A percentile compares a stretch with the other conserved stretches of the same genome.
These are phyloP conservation scores for Sordariomycetes sp. DNA, from an alignment of 2,329 filamentous ascomycete genomes.

Conservation along the genomic window DNA sequence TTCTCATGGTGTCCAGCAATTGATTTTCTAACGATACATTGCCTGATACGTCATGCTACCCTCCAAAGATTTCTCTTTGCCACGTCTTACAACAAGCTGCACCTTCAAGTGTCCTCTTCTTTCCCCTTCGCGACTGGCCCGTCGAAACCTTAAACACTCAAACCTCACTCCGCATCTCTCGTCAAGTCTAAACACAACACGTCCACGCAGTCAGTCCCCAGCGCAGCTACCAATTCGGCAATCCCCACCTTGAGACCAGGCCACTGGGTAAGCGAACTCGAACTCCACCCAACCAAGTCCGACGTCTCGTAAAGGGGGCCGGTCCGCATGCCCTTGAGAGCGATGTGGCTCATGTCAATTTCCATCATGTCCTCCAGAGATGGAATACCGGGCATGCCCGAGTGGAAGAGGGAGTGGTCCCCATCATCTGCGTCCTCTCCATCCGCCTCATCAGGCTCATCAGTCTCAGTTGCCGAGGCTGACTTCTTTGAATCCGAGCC, in stretches of 20 bases:
- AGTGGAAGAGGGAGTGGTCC: conserved; percentile 39
- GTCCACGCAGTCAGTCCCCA: conserved; percentile 51
- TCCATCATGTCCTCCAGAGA: conserved; percentile 40
- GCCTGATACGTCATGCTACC: too few relatives aligned
- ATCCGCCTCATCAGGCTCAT: conserved; percentile 8
- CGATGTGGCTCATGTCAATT: conserved; percentile 50
- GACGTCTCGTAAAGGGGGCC: conserved; percentile 30
- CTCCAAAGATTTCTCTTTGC: too few relatives aligned
- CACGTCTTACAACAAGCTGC: too few relatives aligned
- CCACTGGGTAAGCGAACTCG: conserved; percentile 36
- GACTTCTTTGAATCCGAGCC: conserved; percentile 1
- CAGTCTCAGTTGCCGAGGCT: conserved; percentile 5
- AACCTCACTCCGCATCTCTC: too few relatives aligned
- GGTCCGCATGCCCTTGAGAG: conserved; percentile 35
- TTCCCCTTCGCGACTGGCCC: too few relatives aligned
- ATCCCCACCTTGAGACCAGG: conserved; percentile 50
- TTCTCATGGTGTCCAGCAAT: too few relatives aligned
- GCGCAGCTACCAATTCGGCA: conserved; percentile 56
- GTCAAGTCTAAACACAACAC: conserved; percentile 50
- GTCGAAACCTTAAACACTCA: too few relatives aligned
- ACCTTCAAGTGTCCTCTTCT: too few relatives aligned
- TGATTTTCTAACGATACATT: too few relatives aligned
- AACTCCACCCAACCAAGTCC: conserved; percentile 52
- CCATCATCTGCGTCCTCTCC: conserved; percentile 11
- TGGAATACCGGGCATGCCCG: conserved; percentile 60